Percentiles rank a stretch among this genome's conserved stretches.
Conservation (phyloP, 768 basidiomycete genomes). For the Amanita polypyramis region DNA sequence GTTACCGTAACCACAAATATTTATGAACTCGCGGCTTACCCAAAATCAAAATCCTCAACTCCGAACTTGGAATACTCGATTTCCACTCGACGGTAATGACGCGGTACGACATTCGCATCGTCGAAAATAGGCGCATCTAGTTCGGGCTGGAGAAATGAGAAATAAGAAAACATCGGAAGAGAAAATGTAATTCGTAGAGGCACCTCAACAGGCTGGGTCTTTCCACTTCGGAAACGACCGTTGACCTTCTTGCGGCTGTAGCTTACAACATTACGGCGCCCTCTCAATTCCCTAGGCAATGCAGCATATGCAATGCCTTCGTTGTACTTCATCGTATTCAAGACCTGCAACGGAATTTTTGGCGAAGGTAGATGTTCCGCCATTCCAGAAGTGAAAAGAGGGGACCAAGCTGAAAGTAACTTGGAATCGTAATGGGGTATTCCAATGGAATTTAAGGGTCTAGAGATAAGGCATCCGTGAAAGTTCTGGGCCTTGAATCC, state of each 20-base stretch:
- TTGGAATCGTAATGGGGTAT: constrained; percentile 72
- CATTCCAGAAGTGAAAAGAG: constrained; percentile 27
- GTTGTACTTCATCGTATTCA: constrained; percentile 72
- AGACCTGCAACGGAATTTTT: constrained; percentile 71
- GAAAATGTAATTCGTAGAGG: neutral
- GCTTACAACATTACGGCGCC: constrained; percentile 67
- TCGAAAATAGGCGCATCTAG: constrained; percentile 44
- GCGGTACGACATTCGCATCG: constrained; percentile 53
- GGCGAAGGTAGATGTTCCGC: constrained; percentile 55
- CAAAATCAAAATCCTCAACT: constrained; percentile 98
- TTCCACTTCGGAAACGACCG: constrained; percentile 83
- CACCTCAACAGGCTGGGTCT: constrained; percentile 39
- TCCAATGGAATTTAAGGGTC: constrained; percentile 83
- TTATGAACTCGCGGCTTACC: constrained; percentile 32
- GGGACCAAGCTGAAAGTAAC: constrained; percentile 67
- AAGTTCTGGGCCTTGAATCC: neutral
- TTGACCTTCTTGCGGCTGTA: constrained; percentile 41
- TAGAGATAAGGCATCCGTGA: constrained; percentile 18
- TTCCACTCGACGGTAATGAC: constrained; percentile 83
- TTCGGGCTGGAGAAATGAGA: constrained; percentile 27
- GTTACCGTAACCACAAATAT: neutral
- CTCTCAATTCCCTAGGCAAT: constrained; percentile 77
- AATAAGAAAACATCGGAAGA: neutral
- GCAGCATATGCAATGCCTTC: constrained; percentile 88
- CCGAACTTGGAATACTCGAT: constrained; percentile 99